phyloP scores from a whole-genome alignment of 257 asterid genomes.

The Nicotiana sylvestris region DNA sequence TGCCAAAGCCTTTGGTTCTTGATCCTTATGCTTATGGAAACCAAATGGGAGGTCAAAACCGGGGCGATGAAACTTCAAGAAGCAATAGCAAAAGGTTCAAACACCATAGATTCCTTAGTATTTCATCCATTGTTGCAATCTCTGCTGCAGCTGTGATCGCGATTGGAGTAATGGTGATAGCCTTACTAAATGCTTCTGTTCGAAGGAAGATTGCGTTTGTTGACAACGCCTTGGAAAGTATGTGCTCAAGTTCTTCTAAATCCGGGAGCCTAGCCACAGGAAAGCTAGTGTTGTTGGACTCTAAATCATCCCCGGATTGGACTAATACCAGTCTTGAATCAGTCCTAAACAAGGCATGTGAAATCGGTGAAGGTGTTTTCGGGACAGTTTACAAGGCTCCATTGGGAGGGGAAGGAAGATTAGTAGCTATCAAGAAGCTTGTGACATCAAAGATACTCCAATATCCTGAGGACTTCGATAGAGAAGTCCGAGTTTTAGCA shows the following conservation, averaged over 20 bases:
- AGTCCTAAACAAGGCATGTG: constrained; percentile 54
- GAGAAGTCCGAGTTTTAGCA: constrained; percentile 61
- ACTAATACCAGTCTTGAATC: constrained; percentile 39
- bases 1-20: constrained; percentile 89
- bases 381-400: constrained; percentile 79
- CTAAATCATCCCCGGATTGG: constrained; percentile 51
- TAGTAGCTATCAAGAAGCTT: constrained; percentile 71
- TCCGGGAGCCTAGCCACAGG: constrained; percentile 57
- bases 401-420: constrained; percentile 40
- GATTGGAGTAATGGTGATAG: constrained; percentile 62
- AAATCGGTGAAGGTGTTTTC: constrained; percentile 77
- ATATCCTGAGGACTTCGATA: constrained; percentile 73
- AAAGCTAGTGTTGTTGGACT: constrained; percentile 58
- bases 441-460: constrained; percentile 52
- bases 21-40: constrained; percentile 74
- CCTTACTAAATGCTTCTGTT: constrained; percentile 64
- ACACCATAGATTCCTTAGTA: constrained; percentile 65
- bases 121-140: constrained; percentile 75
- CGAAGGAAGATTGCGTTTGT: constrained; percentile 54
- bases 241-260: constrained; percentile 79
- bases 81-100: constrained; percentile 14
- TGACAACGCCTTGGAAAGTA: constrained; percentile 72
- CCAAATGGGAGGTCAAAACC: constrained; percentile 32
- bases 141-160: constrained; percentile 72
- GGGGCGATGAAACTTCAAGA: constrained; percentile 14